Conservation (phyloP, 1,284 basidiomycete species). For the Phaffia rhodozyma region DNA sequence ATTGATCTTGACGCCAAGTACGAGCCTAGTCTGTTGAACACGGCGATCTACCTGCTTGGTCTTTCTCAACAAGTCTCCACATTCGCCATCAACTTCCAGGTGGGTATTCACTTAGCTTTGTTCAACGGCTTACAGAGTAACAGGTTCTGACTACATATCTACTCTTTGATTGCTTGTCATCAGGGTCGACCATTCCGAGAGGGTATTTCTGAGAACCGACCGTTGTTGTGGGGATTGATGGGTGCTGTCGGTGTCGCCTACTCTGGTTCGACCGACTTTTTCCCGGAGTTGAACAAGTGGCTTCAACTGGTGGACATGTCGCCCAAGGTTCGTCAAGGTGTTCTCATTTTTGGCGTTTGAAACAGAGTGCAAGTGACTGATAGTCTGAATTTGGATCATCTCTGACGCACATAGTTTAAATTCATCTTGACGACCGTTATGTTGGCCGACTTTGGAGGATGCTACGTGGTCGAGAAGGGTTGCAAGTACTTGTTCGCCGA, state of each 20-base stretch:
- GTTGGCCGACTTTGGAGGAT: conserved; percentile 78
- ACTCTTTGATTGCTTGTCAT: conserved; percentile 1
- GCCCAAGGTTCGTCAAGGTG: conserved; percentile 42
- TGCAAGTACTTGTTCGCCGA: conserved; percentile 85
- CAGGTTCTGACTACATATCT: not conserved
- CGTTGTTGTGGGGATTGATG: conserved; percentile 79
- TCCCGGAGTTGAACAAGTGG: conserved; percentile 94
- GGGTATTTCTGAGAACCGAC: conserved; percentile 82
- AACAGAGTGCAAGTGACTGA: not conserved
- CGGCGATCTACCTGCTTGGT: conserved; percentile 84
- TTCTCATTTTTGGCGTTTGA: conserved; percentile 21
- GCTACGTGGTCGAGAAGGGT: conserved; percentile 65
- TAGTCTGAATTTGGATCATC: conserved; percentile 1
- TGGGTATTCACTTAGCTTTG: conserved; percentile 24
- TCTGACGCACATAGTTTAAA: conserved; percentile 53
- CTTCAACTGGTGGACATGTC: conserved; percentile 93
- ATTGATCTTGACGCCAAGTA: conserved; percentile 92
- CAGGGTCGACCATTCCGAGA: conserved; percentile 90
- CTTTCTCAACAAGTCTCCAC: conserved; percentile 92
- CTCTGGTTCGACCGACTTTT: conserved; percentile 80
- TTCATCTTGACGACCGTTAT: conserved; percentile 62
- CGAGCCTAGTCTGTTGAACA: conserved; percentile 82
- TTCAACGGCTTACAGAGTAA: not conserved
- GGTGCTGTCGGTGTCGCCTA: conserved; percentile 79
- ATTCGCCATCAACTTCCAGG: conserved; percentile 92